Evolutionary conservation across 1,284 basidiomycete genomes (phyloP).

Genomic region (Cryptococcus deneoformans): DNA sequence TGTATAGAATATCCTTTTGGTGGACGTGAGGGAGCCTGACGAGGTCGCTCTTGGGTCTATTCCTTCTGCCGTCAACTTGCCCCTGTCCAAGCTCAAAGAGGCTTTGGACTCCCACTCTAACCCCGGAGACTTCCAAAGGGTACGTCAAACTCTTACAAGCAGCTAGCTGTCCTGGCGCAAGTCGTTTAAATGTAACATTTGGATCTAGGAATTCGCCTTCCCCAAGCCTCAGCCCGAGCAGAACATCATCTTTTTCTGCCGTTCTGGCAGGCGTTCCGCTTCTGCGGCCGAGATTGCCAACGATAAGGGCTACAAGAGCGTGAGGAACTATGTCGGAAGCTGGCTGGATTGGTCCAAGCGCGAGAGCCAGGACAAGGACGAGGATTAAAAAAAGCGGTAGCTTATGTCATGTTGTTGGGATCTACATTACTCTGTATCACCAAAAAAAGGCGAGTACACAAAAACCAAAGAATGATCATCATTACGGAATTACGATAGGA

Average conservation of each 20-base stretch:
- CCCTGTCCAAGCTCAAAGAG: slow-evolving; percentile 72
- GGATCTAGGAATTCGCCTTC: slow-evolving; percentile 65
- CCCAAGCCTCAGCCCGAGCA: slow-evolving; percentile 72
- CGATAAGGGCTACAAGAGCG: slow-evolving; percentile 78
- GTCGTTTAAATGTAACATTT: neutral
- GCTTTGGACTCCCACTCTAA: slow-evolving; percentile 60
- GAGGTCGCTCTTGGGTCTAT: slow-evolving; percentile 94
- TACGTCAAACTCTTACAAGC: slow-evolving; percentile 11
- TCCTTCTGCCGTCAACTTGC: slow-evolving; percentile 91
- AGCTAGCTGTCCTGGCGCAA: neutral
- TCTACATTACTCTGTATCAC: neutral
- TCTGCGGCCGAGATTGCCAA: slow-evolving; percentile 81
- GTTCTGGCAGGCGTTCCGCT: slow-evolving; percentile 81
- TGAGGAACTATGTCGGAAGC: slow-evolving; percentile 85
- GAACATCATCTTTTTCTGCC: slow-evolving; percentile 81
- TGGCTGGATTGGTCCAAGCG: slow-evolving; percentile 88
- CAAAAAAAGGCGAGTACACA: slow-evolving; percentile 1
- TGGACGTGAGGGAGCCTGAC: slow-evolving; percentile 91
- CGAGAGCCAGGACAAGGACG: slow-evolving; percentile 44
- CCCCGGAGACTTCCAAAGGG: slow-evolving; percentile 60
- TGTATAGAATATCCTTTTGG: slow-evolving; percentile 68
- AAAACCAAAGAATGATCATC: slow-evolving; percentile 3
- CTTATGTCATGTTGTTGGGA: too few species aligned
- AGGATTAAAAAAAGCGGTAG: slow-evolving; percentile 14
- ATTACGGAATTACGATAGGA: slow-evolving; percentile 7